Base-by-base conservation (phyloP, 345 rosid species). In the Gossypium bickii region DNA sequence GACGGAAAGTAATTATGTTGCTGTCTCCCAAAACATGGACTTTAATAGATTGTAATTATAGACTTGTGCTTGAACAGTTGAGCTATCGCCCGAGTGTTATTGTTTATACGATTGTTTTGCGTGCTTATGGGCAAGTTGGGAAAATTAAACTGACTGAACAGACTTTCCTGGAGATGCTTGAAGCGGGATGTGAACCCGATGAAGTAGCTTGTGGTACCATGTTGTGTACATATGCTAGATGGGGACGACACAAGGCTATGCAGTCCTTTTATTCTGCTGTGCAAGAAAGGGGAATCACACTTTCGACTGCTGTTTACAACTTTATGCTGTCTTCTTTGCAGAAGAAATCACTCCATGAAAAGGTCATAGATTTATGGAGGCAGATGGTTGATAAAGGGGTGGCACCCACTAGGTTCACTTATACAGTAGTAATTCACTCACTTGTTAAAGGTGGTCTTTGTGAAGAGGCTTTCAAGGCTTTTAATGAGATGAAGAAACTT, bases 131-230 rank as follows among this genome's bases (percentile, higher is more conserved):
- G 51, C 94, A 89, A 89, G 89, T 86, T 17, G 98, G 98, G 61
- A 92, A 94, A 84, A 86, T 94, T 72, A 85, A 85, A 82, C 76
- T 94, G 78, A 93, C 97, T n/a, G 97, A 94, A 59, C 87, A 92
- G 69, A 87, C 86, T 16, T 92, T 94, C 86, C 74, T 94, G 82
- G 98, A 94, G 84, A 90, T 94, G 97, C 97, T 92, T 48, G 92
- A 94, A 80, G 88, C 77, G 0, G 97, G 97, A 58, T 90, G 94
- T 70, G 97, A 94, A 78, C 93, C 98, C 0, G 98, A 94, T 77
- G 91, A 87, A 75, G 89, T 94, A 73, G 98, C 97, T 80, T 94
- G 94, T 69, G 98, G 98, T 71, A 92, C 97, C 8, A 89, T 94
- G 93, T 72, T 94, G 70, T 94, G 98, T 82, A 79, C 94, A 5